Conservation (phyloP, 2,329 filamentous ascomycete species). For the Phialophora expanda region DNA sequence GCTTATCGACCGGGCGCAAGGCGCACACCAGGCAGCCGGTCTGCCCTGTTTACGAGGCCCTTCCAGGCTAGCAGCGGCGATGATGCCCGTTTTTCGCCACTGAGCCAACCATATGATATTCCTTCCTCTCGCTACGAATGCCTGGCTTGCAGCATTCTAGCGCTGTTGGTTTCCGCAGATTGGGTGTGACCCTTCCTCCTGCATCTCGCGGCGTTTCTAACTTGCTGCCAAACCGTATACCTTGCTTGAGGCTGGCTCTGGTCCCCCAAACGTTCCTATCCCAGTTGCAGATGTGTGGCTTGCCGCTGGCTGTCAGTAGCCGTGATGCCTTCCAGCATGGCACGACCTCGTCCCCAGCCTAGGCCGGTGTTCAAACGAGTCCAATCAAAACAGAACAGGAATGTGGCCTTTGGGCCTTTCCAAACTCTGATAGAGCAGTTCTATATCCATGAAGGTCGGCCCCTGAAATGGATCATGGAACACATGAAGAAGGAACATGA, state of each 20-base stretch:
- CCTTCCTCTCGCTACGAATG: constrained; percentile 12
- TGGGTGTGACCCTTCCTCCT: constrained; percentile 10
- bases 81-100: constrained; percentile 18
- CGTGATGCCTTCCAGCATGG: constrained; percentile 14
- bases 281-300: constrained; percentile 20
- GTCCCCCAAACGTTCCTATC: constrained; percentile 7
- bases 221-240: constrained; percentile 7
- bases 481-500: constrained; percentile 21
- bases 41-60: constrained; percentile 12
- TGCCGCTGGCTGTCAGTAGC: constrained; percentile 2
- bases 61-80: constrained; percentile 6
- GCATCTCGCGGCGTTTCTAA: constrained; percentile 15
- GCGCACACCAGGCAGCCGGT: constrained; percentile 6
- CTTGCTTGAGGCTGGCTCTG: constrained; percentile 16
- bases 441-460: constrained; percentile 21
- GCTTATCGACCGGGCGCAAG: constrained; percentile 10
- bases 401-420: constrained; percentile 15
- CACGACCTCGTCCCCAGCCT: constrained; percentile 14
- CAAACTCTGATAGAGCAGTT: constrained; percentile 21
- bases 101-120: constrained; percentile 11
- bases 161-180: constrained; percentile 15
- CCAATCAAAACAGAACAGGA: constrained; percentile 18
- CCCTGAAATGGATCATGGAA: constrained; percentile 25
- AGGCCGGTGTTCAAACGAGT: constrained; percentile 18
- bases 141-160: constrained; percentile 16